Evolutionary conservation across 2,329 filamentous ascomycete species (phyloP), one percentile per base, ranked within the genome.

Genomic region (Aureobasidium sp.): DNA sequence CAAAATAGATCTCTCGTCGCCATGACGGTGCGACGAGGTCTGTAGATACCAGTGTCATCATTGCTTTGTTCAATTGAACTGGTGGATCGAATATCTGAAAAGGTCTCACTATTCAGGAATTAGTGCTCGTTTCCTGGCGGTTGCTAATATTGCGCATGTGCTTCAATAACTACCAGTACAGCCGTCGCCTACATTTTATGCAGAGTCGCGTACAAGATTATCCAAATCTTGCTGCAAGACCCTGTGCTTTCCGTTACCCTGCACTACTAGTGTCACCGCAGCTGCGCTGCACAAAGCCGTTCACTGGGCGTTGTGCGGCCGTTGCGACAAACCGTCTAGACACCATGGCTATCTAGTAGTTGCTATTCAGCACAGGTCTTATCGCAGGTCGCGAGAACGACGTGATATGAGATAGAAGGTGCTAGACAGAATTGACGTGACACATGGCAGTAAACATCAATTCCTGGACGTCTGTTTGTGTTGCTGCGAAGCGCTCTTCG

Each of bases 191-290:
- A 48, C 42, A 32, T 26, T 20, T 58, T 58, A 58, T 47, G 41
- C 39, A 57, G 9, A 13, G 29, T 39, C 10, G 13, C 20, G 20
- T 29, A 39, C n/a, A 48, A 58, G 12, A 56, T 26, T 34, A 26
- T 17, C 10, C 41, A 57, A 34, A 39, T 42, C 39, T 34, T 42
- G 39, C n/a, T 58, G 29, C 32, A 20, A 36, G 53, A 57, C 53
- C 53, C 53, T 57, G 53, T 57, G 42, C 32, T 27, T n/a, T 5
- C 32, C 55, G 55, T 58, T 58, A 37, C 55, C 29, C 55, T 58
- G 32, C 23, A 58, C 27, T 39, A 48, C 41, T 48, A 47, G 42
- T 58, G 42, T 39, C 20, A 47, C 32, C 29, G 29, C 36, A 36
- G 32, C 41, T 47, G 52, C 52, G 26, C 36, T 44, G 55, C 42